Conservation (phyloP, 371 early-diverging fungal species). For the Syncephalastrum sp. region DNA sequence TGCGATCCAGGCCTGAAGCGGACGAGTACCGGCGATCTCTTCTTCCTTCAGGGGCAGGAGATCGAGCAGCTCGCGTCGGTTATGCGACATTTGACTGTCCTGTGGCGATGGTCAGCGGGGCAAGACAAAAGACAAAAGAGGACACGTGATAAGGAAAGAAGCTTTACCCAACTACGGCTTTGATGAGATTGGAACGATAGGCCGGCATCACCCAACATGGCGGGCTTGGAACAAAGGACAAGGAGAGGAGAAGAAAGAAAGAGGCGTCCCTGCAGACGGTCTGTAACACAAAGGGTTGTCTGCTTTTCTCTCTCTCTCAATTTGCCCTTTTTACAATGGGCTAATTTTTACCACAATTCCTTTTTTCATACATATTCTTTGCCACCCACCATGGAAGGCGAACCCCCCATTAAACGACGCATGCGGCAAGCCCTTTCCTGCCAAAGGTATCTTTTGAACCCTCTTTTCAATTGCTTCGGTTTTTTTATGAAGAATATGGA, state of each 20-base stretch:
- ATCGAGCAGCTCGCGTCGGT: too few species aligned
- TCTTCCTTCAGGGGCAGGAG: too few species aligned
- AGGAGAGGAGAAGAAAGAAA: neutral
- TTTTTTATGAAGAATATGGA: neutral
- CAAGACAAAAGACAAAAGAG: too few species aligned
- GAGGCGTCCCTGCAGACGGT: too few species aligned
- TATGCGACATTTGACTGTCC: neutral
- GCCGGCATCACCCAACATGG: slow-evolving; percentile 4
- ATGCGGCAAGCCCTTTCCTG: slow-evolving; percentile 47
- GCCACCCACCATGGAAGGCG: neutral
- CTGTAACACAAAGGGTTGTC: too few species aligned
- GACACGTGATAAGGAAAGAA: too few species aligned
- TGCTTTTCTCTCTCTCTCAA: too few species aligned
- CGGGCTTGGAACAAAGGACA: slow-evolving; percentile 3
- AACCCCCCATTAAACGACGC: slow-evolving; percentile 32
- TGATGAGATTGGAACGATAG: neutral
- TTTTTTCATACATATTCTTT: neutral
- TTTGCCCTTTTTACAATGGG: too few species aligned
- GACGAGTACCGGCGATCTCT: neutral
- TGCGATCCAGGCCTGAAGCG: too few species aligned
- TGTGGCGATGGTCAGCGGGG: too few species aligned
- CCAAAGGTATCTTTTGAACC: slow-evolving; percentile 32
- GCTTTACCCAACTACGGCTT: too few species aligned
- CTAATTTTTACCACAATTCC: too few species aligned
- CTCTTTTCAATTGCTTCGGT: neutral